Evolutionary conservation across 2,329 filamentous ascomycete genomes (phyloP), one percentile per base, ranked within the genome.

Genomic region (Venturia nashicola): DNA sequence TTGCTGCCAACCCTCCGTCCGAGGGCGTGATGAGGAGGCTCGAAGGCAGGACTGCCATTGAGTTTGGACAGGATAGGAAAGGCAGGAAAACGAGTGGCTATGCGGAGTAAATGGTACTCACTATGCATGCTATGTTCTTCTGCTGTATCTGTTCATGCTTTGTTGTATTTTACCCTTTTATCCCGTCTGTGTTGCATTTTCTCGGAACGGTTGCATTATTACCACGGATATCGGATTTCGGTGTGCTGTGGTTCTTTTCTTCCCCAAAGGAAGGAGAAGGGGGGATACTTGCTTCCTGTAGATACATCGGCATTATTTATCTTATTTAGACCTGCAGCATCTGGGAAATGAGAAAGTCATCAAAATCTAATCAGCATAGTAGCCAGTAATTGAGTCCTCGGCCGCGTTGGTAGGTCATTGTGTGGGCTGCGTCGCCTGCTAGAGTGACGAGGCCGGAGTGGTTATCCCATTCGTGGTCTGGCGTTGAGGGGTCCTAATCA

Each of bases 1-100:
- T 75, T n/a, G 68, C 72, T 62, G 68, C 69, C 16, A 68, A 76
- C 51, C 72, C 73, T 8, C 72, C 71, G 3, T 68, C 71, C 27
- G 67, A 68, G 11, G 57, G 55, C 23, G 48, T 59, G 39, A 59
- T 51, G 32, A 36, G 44, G 12, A 51, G 18, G 32, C 59, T 74
- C 40, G 71, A 71, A 66, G 73, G 73, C 48, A 69, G 72, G 39
- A 75, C 73, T 16, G 72, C 74, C 27, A 75, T 75, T 62, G 74
- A 75, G 68, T 67, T 72, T 43, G 73, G 73, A 16, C 73, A 61
- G 39, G 55, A 51, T 27, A 64, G 62, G 75, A 68, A 72, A 72
- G 63, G 66, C 6, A 42, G 64, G 6, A 63, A 65, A 51, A 44
- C 54, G 60, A 63, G 48, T 43, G 46, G 43, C 3, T 61, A 40